These are phyloP conservation scores for Plasmodium yoelii DNA, from an alignment of 169 alveolate genomes.

Conservation along the genomic window DNA sequence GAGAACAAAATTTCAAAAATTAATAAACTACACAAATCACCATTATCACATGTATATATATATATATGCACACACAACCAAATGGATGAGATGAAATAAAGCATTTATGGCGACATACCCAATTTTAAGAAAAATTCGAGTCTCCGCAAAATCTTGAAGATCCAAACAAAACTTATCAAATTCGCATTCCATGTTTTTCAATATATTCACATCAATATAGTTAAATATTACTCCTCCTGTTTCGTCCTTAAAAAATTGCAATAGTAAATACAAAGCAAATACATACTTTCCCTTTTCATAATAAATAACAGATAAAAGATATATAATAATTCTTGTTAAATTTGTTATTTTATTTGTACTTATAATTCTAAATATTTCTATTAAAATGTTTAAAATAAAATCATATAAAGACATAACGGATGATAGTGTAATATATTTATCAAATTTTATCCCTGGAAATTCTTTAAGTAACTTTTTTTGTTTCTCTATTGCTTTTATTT, in stretches of 20 bases:
- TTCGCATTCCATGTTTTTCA: slow-evolving; percentile 16
- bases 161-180: neutral
- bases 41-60: too few relatives aligned
- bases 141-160: neutral
- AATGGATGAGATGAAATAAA: neutral
- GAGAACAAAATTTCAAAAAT: neutral
- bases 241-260: slow-evolving; percentile 22
- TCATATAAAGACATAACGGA: slow-evolving; percentile 13
- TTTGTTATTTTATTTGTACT: slow-evolving; percentile 24
- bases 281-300: slow-evolving; percentile 39
- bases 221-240: slow-evolving; percentile 10
- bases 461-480: slow-evolving; percentile 16
- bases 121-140: neutral
- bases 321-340: slow-evolving; percentile 41
- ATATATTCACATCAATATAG: neutral
- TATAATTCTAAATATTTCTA: slow-evolving; percentile 42
- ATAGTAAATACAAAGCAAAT: slow-evolving; percentile 21
- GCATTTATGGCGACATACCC: slow-evolving; percentile 1
- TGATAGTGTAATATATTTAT: slow-evolving; percentile 25
- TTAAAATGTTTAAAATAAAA: slow-evolving; percentile 47
- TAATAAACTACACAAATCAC: neutral
- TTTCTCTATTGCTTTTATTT: slow-evolving; percentile 46
- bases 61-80: too few relatives aligned
- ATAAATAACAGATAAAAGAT: slow-evolving; percentile 64
- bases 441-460: slow-evolving; percentile 17